A percentile compares a stretch with the other conserved stretches of the same genome.
Conservation (phyloP, 331 rosid genomes). For the Cydonia oblonga region DNA sequence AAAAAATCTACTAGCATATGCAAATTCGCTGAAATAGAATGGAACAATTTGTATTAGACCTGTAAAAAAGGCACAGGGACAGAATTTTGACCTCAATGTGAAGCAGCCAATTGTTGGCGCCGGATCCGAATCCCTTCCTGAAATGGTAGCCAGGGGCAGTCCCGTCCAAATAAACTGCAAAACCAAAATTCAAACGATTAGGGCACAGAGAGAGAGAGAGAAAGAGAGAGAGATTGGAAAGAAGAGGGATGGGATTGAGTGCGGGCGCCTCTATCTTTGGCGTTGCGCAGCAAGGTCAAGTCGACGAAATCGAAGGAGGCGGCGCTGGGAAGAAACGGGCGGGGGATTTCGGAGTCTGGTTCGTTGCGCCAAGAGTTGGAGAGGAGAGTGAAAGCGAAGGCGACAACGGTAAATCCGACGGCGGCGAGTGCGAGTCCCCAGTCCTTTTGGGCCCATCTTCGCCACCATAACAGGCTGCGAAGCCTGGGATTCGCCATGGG, state of each 20-base stretch:
- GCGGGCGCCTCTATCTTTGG: conserved; percentile 54
- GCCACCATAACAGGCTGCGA: conserved; percentile 32
- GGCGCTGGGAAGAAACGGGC: background rate
- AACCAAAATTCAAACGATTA: too few species aligned
- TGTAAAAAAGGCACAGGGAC: background rate
- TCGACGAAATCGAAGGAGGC: conserved; percentile 35
- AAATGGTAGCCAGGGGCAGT: conserved; percentile 79
- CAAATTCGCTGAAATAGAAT: background rate
- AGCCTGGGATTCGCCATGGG: conserved; percentile 19
- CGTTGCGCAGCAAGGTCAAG: conserved; percentile 42
- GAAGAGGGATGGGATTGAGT: conserved; percentile 5
- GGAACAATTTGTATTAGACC: too few species aligned
- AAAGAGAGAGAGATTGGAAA: too few species aligned
- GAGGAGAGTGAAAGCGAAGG: conserved; percentile 33
- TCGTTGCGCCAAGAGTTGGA: conserved; percentile 14
- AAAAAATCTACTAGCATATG: background rate
- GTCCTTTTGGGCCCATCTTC: conserved; percentile 42
- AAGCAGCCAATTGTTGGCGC: conserved; percentile 61
- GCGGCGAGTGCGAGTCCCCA: conserved; percentile 37
- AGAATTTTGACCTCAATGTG: conserved; percentile 58
- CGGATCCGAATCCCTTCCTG: conserved; percentile 74
- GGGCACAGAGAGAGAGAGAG: background rate
- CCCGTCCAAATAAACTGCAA: conserved; percentile 85
- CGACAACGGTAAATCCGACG: conserved; percentile 20
- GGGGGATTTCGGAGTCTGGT: background rate